Evolutionary conservation across 805 yeast genomes (phyloP), one percentile per base, ranked within the genome.

Genomic region (Yamadazyma laniorum): DNA sequence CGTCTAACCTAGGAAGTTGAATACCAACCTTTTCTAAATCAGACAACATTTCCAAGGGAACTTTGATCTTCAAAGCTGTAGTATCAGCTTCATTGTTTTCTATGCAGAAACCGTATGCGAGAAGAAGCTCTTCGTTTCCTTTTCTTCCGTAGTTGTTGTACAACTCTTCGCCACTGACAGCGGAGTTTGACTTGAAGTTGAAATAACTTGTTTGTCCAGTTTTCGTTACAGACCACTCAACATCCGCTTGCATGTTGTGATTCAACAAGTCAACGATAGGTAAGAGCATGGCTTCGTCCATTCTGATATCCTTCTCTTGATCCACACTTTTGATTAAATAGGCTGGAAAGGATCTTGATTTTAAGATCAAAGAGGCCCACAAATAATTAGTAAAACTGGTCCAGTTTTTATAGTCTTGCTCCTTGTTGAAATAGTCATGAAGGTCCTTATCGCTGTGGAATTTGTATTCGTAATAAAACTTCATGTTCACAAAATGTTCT

Each of bases 141-240:
- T 88, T 89, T 37, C 85, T 79, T 2, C 96, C 97, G 58, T 90
- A 89, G 58, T 86, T 85, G 55, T 89, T 89, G 60, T 61, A 85
- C 1, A 90, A 44, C 53, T 87, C 83, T 2, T 61, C 55, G 2
- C 74, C 75, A 3, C 40, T 34, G n/a, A 49, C 35, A 21, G 6
- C 39, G 3, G 65, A 56, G 14, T 66, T 63, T 0, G 75, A 55
- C 27, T 56, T 60, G 47, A 80, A 80, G n/a, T 58, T 52, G 40
- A 76, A 73, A 1, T 52, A 45, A 2, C 49, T 52, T 1, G 42
- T 50, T 45, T 47, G 4, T 39, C 27, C 25, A 18, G 32, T 5
- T 25, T 37, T 18, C 37, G 15, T 28, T 2, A 52, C 52, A 2
- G 61, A 51, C 97, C 97, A 90, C 14, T 74, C 62, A 1, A 87